Conservation (phyloP, 2,329 filamentous ascomycete genomes). For the Penicillium sp. region DNA sequence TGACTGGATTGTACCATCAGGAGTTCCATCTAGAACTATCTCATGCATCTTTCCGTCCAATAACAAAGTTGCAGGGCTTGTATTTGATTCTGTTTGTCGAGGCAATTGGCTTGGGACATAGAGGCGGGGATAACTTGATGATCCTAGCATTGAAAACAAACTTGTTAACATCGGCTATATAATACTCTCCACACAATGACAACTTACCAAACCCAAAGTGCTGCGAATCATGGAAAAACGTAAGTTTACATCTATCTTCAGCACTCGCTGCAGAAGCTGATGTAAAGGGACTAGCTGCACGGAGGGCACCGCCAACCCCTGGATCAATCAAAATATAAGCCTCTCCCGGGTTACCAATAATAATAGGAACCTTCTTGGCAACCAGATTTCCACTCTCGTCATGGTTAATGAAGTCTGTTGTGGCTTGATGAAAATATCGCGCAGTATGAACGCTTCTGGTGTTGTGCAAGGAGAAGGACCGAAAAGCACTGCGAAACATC, state of each 20-base stretch:
- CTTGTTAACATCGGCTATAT: slow-evolving; percentile 10
- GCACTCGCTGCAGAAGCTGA: slow-evolving; percentile 9
- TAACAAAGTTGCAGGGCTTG: slow-evolving; percentile 24
- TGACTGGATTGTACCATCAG: slow-evolving; percentile 19
- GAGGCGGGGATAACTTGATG: slow-evolving; percentile 23
- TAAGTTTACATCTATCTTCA: slow-evolving; percentile 23
- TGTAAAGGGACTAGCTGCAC: slow-evolving; percentile 15
- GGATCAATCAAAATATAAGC: slow-evolving; percentile 21
- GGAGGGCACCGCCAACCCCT: slow-evolving; percentile 20
- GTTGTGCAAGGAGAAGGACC: slow-evolving; percentile 5
- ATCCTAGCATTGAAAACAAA: slow-evolving; percentile 13
- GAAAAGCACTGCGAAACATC: slow-evolving; percentile 16
- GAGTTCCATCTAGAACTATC: slow-evolving; percentile 23
- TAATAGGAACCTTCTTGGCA: slow-evolving; percentile 17
- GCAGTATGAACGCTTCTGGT: slow-evolving; percentile 6
- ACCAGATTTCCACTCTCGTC: slow-evolving; percentile 19
- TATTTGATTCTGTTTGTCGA: slow-evolving; percentile 20
- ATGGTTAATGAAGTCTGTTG: slow-evolving; percentile 19
- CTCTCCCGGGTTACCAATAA: slow-evolving; percentile 22
- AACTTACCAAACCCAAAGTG: slow-evolving; percentile 25
- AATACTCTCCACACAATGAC: not conserved
- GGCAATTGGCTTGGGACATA: slow-evolving; percentile 19
- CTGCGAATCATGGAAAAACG: slow-evolving; percentile 26
- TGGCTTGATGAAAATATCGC: slow-evolving; percentile 23
- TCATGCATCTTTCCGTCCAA: slow-evolving; percentile 26